Base-by-base conservation (phyloP, 352 stramenopile genomes). In the Pythium brachiatum region DNA sequence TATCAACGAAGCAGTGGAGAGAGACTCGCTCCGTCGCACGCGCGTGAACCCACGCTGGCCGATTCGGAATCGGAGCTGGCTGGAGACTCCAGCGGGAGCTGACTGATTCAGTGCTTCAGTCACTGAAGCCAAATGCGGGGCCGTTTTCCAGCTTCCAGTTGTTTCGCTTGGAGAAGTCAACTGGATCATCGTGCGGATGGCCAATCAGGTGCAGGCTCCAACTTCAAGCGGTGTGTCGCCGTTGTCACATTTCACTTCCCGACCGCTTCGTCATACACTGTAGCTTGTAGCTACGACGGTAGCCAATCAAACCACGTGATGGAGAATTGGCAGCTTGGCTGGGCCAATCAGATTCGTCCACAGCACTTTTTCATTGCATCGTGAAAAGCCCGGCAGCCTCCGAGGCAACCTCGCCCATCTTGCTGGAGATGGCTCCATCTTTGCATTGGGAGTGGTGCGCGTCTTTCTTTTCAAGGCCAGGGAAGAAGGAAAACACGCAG, bases 171-270 rank as follows among this genome's bases (percentile, higher is more conserved):
- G 54, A 60, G 25, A 31, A 57, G 57, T 39, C 34, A 57, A 57
- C 57, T 39, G 43, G 51, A 52, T 47, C 38, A 47, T 52, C 48
- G n/a, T n/a, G n/a, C 3, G 9, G 0, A 21, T 31, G 20, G 39
- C 60, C 60, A 67, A 67, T 67, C 60, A 67, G 43, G 9, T 15
- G 9, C 0, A 2, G 1, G 41, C 41, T 67, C 60, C 46, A 66
- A 53, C 50, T 66, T 66, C 60, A 66, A 67, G 39, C 29, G 16
- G 20, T 46, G 52, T 25, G 60, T 67, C 60, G 60, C 16, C 43
- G 41, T 32, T 67, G 60, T 67, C 60, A 67, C 60, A 52, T 67
- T 60, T 32, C 25, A 57, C 39, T 41, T 55, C 48, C 25, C 27
- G n/a, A 39, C 25, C n/a, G 25, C n/a, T 8, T 26, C 12, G 38